These are phyloP conservation scores for Wallacemonas collosoma DNA, from an alignment of 208 protist genomes.

Conservation along the genomic window DNA sequence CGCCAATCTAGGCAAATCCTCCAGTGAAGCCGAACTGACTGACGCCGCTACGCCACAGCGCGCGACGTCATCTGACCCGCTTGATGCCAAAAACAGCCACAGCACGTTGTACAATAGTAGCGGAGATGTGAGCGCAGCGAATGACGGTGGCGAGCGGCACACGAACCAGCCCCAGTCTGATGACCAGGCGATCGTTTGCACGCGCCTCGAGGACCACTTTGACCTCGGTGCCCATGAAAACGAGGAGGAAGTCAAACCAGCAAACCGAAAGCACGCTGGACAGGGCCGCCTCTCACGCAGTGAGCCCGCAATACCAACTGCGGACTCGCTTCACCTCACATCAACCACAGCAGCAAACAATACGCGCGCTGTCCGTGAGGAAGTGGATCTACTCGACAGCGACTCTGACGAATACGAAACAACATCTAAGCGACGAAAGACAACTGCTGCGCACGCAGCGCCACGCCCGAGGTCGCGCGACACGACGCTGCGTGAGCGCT, in stretches of 20 bases:
- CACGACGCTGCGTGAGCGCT: constrained; percentile 30
- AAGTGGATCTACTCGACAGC: constrained; percentile 17
- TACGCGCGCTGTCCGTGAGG: constrained; percentile 6
- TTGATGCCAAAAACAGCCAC: constrained; percentile 4
- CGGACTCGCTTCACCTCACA: neutral
- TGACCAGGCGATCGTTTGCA: neutral
- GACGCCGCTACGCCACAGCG: constrained; percentile 12
- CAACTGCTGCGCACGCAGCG: neutral
- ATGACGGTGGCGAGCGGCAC: constrained; percentile 1
- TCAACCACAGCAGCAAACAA: neutral
- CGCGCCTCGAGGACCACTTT: constrained; percentile 14
- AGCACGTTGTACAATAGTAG: constrained; percentile 5
- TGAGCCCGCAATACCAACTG: neutral
- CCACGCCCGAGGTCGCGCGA: constrained; percentile 21
- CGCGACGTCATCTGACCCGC: neutral
- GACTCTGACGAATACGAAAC: neutral
- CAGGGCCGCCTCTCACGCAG: constrained; percentile 12
- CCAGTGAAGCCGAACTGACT: neutral
- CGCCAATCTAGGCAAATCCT: neutral
- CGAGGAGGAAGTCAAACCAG: too few relatives aligned
- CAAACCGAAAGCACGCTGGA: neutral
- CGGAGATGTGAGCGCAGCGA: constrained; percentile 10
- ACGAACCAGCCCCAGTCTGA: neutral
- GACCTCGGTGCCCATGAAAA: neutral
- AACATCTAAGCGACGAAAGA: neutral